phyloP scores from a whole-genome alignment of 345 rosid species.

The Odontarrhena argentea region DNA sequence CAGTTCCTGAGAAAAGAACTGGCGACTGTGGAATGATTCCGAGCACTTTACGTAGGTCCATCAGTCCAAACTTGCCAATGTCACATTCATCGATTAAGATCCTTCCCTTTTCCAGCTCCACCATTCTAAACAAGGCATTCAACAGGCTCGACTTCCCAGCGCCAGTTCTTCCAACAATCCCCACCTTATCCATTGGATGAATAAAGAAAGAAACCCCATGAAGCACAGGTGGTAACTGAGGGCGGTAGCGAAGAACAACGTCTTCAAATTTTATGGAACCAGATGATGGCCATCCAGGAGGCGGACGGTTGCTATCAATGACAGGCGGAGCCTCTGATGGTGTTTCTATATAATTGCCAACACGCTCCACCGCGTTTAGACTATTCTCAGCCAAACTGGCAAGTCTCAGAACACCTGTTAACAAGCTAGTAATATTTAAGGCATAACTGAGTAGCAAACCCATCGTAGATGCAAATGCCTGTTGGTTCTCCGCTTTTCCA shows the following conservation, averaged over 20 bases:
- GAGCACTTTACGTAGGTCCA: conserved; percentile 75
- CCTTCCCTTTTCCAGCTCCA: conserved; percentile 74
- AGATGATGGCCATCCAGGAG: conserved; percentile 99
- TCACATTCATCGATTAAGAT: conserved; percentile 80
- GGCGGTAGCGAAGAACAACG: conserved; percentile 90
- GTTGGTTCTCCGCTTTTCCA: conserved; percentile 82
- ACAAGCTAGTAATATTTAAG: conserved; percentile 77
- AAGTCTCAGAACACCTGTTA: conserved; percentile 90
- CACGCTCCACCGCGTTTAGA: conserved; percentile 92
- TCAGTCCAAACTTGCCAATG: conserved; percentile 67
- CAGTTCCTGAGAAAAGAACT: conserved; percentile 79
- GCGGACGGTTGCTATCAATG: conserved; percentile 87
- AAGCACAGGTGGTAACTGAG: conserved; percentile 92
- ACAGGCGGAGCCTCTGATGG: conserved; percentile 88
- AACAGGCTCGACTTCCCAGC: conserved; percentile 91
- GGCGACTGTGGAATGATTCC: conserved; percentile 93
- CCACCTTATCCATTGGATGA: conserved; percentile 84
- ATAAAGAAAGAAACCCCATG: conserved; percentile 82
- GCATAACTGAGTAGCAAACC: conserved; percentile 98
- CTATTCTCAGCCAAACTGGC: conserved; percentile 99
- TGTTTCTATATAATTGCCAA: conserved; percentile 84
- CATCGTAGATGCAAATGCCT: conserved; percentile 92
- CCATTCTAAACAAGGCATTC: conserved; percentile 80
- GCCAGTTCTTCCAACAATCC: conserved; percentile 91
- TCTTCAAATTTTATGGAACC: conserved; percentile 91